phyloP scores from a whole-genome alignment of 176 grass and related monocot species.

The Lolium multiflorum region DNA sequence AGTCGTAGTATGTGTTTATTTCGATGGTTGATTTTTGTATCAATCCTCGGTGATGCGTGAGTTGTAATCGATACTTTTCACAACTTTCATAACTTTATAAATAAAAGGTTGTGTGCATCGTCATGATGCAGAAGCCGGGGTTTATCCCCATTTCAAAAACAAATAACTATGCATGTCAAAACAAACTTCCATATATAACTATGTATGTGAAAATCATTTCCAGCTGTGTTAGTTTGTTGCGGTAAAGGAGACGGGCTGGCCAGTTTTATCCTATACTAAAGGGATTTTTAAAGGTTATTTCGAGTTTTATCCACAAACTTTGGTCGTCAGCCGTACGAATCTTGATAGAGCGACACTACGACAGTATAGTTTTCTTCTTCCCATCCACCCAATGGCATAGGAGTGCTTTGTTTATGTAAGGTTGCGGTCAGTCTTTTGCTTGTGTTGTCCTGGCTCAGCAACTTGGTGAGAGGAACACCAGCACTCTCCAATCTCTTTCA shows the following conservation, averaged over 20 bases:
- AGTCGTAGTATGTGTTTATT: too few species aligned
- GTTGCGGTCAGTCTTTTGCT: background rate
- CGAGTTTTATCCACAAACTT: background rate
- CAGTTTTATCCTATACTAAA: background rate
- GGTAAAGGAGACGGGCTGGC: background rate
- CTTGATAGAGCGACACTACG: background rate
- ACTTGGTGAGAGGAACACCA: background rate
- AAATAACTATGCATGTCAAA: too few species aligned
- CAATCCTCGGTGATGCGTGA: too few species aligned
- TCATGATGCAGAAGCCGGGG: too few species aligned
- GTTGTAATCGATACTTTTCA: too few species aligned
- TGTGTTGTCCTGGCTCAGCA: background rate
- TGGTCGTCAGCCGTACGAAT: background rate
- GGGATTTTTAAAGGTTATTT: background rate
- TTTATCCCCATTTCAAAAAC: too few species aligned
- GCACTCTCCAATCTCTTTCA: conserved; percentile 19
- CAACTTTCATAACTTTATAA: too few species aligned
- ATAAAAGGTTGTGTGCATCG: too few species aligned
- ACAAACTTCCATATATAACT: too few species aligned
- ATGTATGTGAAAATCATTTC: background rate
- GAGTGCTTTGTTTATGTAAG: background rate
- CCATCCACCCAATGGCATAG: background rate
- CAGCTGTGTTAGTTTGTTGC: background rate
- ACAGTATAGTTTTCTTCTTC: background rate
- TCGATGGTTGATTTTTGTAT: too few species aligned